These are phyloP conservation scores for Aureobasidium mangrovei DNA, from an alignment of 2,329 filamentous ascomycete genomes.

Conservation along the genomic window DNA sequence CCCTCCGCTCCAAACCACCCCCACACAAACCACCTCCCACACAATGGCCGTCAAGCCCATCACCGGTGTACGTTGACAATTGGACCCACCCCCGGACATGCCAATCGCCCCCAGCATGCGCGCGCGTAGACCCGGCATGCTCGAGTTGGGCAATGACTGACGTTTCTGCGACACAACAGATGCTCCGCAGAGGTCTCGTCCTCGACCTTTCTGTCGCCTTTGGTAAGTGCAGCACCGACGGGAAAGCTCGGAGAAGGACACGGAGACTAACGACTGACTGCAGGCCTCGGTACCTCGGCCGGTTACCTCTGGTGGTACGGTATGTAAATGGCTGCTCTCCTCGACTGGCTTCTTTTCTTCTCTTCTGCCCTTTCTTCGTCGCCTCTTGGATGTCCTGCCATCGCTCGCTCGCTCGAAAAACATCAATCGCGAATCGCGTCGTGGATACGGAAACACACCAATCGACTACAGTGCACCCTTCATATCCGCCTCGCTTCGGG, in stretches of 20 bases:
- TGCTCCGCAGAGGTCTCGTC: slow-evolving; percentile 57
- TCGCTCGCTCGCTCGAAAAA: background rate
- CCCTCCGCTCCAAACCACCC: slow-evolving; percentile 6
- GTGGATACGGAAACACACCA: background rate
- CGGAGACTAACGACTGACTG: background rate
- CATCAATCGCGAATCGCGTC: background rate
- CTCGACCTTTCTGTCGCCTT: slow-evolving; percentile 58
- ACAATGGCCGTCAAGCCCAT: slow-evolving; percentile 41
- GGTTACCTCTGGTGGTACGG: slow-evolving; percentile 63
- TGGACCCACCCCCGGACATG: background rate
- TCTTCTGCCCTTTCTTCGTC: background rate
- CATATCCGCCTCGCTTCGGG: background rate
- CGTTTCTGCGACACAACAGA: slow-evolving; percentile 34
- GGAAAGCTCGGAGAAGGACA: background rate
- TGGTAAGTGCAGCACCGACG: slow-evolving; percentile 42
- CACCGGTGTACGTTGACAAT: slow-evolving; percentile 37
- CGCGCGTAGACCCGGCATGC: background rate
- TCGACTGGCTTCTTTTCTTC: background rate
- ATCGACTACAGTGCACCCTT: background rate
- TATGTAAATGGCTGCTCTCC: slow-evolving; percentile 30
- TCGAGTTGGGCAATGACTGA: slow-evolving; percentile 16
- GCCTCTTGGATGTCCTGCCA: background rate
- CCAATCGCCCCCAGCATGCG: background rate
- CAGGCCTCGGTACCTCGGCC: slow-evolving; percentile 53
- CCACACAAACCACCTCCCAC: background rate